These are phyloP conservation scores for Annulohypoxylon truncatum DNA, from an alignment of 2,329 filamentous ascomycete species.

Conservation along the genomic window DNA sequence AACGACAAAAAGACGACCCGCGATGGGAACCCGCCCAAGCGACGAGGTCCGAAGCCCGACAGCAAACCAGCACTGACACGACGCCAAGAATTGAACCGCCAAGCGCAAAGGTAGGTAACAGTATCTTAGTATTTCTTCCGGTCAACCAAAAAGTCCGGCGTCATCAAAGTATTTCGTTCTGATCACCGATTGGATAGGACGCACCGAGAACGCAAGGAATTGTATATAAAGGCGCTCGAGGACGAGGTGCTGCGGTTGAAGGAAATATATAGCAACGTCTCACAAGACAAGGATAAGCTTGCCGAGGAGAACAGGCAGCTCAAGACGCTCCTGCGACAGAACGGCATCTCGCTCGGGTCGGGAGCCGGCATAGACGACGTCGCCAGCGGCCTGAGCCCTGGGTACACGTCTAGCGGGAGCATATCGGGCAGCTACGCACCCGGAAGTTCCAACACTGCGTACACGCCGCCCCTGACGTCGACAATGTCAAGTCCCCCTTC, in stretches of 20 bases:
- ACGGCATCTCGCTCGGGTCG: constrained; percentile 58
- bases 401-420: constrained; percentile 66
- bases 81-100: constrained; percentile 92
- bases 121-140: background rate
- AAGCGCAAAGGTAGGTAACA: constrained; percentile 83
- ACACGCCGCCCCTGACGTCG: constrained; percentile 61
- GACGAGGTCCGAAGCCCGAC: constrained; percentile 94
- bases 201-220: constrained; percentile 94
- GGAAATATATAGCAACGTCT: constrained; percentile 80
- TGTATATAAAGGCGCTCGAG: constrained; percentile 94
- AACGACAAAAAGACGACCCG: constrained; percentile 81
- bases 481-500: constrained; percentile 58
- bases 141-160: background rate
- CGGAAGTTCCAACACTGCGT: constrained; percentile 57
- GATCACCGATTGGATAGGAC: constrained; percentile 69
- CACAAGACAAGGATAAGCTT: constrained; percentile 80
- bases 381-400: constrained; percentile 59
- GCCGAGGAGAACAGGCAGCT: constrained; percentile 84
- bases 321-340: constrained; percentile 65
- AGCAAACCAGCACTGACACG: constrained; percentile 93
- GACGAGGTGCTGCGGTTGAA: constrained; percentile 90
- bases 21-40: constrained; percentile 88
- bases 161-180: constrained; percentile 18
- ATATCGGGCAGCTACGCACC: constrained; percentile 71
- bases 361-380: constrained; percentile 56